These are phyloP conservation scores for Xanthoconium purpureum DNA, from an alignment of 768 basidiomycete species.

Conservation along the genomic window DNA sequence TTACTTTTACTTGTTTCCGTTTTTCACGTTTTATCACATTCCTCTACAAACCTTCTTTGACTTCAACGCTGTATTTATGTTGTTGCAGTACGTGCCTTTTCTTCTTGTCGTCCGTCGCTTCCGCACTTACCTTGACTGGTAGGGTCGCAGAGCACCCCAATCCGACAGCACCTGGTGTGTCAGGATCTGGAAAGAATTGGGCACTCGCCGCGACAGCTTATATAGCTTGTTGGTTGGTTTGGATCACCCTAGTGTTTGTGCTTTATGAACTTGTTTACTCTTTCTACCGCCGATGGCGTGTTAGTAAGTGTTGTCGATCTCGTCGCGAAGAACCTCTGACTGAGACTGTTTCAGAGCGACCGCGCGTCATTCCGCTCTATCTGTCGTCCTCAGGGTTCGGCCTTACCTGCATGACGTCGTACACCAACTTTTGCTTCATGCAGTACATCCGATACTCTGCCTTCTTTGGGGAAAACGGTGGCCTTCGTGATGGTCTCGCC, in stretches of 20 bases:
- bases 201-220: conserved; percentile 80
- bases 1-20: conserved; percentile 68
- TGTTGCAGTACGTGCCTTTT: conserved; percentile 66
- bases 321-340: conserved; percentile 7
- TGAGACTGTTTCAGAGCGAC: conserved; percentile 59
- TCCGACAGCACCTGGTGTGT: conserved; percentile 62
- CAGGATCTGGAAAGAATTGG: conserved; percentile 77
- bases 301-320: conserved; percentile 54
- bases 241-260: conserved; percentile 69
- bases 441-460: conserved; percentile 74
- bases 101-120: background rate
- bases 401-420: conserved; percentile 73
- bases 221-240: conserved; percentile 74
- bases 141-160: conserved; percentile 78
- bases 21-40: conserved; percentile 69
- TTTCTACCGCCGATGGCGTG: conserved; percentile 71
- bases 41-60: conserved; percentile 83
- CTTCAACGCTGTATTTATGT: conserved; percentile 81
- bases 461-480: conserved; percentile 51
- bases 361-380: conserved; percentile 79
- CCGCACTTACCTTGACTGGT: conserved; percentile 11
- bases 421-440: conserved; percentile 81
- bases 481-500: conserved; percentile 59
- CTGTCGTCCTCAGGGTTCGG: conserved; percentile 77
- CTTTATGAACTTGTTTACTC: conserved; percentile 77